These are phyloP conservation scores for Pichia eremophila DNA, from an alignment of 805 yeast genomes.

Conservation along the genomic window DNA sequence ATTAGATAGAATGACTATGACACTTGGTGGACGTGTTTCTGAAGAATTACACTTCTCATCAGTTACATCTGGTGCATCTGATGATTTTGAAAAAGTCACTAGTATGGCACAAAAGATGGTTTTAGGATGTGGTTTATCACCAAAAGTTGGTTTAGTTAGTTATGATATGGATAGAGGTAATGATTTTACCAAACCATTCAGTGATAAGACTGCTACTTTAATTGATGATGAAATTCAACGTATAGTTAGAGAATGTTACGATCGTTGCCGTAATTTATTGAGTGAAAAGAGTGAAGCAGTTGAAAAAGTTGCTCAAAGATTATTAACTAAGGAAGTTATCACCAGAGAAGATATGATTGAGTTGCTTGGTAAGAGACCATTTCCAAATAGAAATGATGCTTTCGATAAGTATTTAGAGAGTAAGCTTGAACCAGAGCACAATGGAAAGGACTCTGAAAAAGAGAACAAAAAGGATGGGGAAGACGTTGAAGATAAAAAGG, in stretches of 20 bases:
- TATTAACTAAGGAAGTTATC: slow-evolving; percentile 64
- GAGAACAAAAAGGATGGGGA: neutral
- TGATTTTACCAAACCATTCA: slow-evolving; percentile 52
- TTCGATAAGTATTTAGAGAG: slow-evolving; percentile 75
- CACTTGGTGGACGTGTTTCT: slow-evolving; percentile 85
- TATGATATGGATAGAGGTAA: slow-evolving; percentile 42
- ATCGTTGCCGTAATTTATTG: slow-evolving; percentile 47
- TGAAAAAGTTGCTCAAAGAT: slow-evolving; percentile 63
- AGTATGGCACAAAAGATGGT: slow-evolving; percentile 88
- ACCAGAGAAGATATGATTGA: slow-evolving; percentile 76
- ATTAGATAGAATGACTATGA: slow-evolving; percentile 83
- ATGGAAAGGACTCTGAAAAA: neutral
- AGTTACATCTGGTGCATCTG: slow-evolving; percentile 88
- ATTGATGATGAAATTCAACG: slow-evolving; percentile 65
- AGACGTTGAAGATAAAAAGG: neutral
- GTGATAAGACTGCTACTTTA: slow-evolving; percentile 58
- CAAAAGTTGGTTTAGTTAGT: slow-evolving; percentile 54
- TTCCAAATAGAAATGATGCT: slow-evolving; percentile 73
- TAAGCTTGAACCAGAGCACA: slow-evolving; percentile 8
- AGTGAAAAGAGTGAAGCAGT: slow-evolving; percentile 50
- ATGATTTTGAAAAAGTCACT: slow-evolving; percentile 87
- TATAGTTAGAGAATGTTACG: slow-evolving; percentile 57
- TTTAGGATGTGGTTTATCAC: slow-evolving; percentile 80
- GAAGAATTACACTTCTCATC: slow-evolving; percentile 83
- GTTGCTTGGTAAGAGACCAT: slow-evolving; percentile 68